A percentile compares a stretch with the other conserved stretches of the same genome.
Evolutionary conservation across 805 yeast genomes (phyloP).

Genomic region (Wickerhamomyces chaumierensis): DNA sequence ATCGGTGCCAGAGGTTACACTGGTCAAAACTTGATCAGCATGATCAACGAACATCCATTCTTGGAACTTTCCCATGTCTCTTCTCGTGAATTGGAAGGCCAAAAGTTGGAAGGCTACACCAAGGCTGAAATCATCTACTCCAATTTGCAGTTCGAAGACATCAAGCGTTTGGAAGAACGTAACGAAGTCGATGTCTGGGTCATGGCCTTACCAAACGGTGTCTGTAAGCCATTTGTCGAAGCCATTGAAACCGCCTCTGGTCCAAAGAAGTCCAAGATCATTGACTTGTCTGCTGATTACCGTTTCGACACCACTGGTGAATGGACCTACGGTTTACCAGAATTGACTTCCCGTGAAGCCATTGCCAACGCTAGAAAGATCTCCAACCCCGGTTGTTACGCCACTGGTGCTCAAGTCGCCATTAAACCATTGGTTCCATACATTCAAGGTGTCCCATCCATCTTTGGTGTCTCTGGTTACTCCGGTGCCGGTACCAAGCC

Average conservation of each 20-base stretch:
- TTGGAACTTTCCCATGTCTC: constrained; percentile 88
- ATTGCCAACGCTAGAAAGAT: constrained; percentile 71
- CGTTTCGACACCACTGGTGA: constrained; percentile 81
- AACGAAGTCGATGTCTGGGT: constrained; percentile 92
- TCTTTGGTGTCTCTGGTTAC: constrained; percentile 95
- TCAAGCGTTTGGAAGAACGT: constrained; percentile 61
- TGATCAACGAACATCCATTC: constrained; percentile 81
- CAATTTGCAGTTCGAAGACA: constrained; percentile 80
- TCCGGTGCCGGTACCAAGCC: constrained; percentile 99
- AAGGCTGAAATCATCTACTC: constrained; percentile 73
- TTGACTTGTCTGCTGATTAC: constrained; percentile 93
- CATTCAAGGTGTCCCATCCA: constrained; percentile 62
- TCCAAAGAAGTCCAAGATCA: constrained; percentile 65
- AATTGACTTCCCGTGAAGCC: constrained; percentile 55
- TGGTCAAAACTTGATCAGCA: constrained; percentile 82
- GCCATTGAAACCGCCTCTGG: constrained; percentile 58
- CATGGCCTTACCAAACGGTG: constrained; percentile 98
- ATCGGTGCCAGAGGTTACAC: constrained; percentile 98
- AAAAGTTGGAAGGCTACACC: constrained; percentile 76
- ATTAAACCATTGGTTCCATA: constrained; percentile 75
- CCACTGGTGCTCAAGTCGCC: constrained; percentile 95
- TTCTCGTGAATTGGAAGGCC: constrained; percentile 87
- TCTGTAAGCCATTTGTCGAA: constrained; percentile 78
- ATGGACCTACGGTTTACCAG: constrained; percentile 96
- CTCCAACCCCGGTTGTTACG: constrained; percentile 97